Percentiles rank a stretch among this genome's conserved stretches.
phyloP scores from a whole-genome alignment of 495 filamentous ascomycete species.

The Aspergillus funiculosus region DNA sequence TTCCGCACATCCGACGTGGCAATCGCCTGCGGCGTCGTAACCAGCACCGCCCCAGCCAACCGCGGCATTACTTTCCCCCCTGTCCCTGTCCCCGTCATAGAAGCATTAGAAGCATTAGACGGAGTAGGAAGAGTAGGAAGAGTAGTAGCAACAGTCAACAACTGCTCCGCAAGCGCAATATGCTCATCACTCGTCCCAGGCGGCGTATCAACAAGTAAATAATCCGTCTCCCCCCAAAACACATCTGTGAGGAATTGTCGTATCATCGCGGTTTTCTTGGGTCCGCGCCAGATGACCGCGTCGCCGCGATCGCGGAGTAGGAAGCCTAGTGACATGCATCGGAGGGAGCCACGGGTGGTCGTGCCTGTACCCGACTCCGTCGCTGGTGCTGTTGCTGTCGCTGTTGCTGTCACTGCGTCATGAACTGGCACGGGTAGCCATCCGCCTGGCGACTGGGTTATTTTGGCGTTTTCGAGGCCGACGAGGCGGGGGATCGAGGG shows the following conservation, averaged over 20 bases:
- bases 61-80: constrained; percentile 32
- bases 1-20: constrained; percentile 91
- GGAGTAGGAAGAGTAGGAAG: constrained; percentile 7
- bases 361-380: background rate
- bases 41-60: constrained; percentile 77
- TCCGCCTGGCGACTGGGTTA: constrained; percentile 80
- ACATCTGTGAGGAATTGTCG: constrained; percentile 91
- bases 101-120: too few species aligned
- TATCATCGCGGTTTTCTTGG: constrained; percentile 99
- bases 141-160: constrained; percentile 50
- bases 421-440: constrained; percentile 88
- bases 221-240: constrained; percentile 82
- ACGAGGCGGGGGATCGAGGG: constrained; percentile 94
- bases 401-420: constrained; percentile 11
- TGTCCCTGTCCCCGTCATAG: constrained; percentile 23
- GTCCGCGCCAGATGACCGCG: constrained; percentile 93
- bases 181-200: constrained; percentile 97
- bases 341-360: constrained; percentile 54
- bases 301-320: constrained; percentile 76
- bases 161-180: constrained; percentile 84
- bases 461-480: constrained; percentile 78
- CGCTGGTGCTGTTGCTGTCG: constrained; percentile 10
- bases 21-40: constrained; percentile 94
- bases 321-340: constrained; percentile 92
- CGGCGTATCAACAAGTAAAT: constrained; percentile 90